A percentile compares a stretch with the other conserved stretches of the same genome.
phyloP scores from a whole-genome alignment of 2,329 filamentous ascomycete species.

The Davidsoniella neocaledoniae region DNA sequence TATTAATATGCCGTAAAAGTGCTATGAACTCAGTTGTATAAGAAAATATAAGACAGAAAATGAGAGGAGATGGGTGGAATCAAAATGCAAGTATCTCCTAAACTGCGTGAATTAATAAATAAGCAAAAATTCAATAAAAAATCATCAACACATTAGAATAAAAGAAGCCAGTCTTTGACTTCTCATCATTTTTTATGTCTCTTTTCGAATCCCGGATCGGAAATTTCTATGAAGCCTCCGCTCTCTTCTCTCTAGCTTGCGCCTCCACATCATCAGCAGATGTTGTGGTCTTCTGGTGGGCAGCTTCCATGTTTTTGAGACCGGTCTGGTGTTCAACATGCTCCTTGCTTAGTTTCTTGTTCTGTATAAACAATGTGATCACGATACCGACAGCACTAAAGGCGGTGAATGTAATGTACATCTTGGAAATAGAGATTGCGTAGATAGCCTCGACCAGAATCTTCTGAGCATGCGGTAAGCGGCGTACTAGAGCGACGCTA shows the following conservation, averaged over 20 bases:
- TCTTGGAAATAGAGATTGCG: conserved; percentile 32
- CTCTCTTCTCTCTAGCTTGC: neutral
- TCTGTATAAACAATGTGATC: conserved; percentile 30
- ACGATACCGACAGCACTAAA: conserved; percentile 31
- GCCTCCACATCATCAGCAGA: neutral
- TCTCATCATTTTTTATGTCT: neutral
- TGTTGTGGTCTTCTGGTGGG: neutral
- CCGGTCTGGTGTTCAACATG: conserved; percentile 44
- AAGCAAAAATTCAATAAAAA: no score
- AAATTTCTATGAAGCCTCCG: neutral
- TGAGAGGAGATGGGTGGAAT: no score
- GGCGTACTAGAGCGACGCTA: conserved; percentile 39
- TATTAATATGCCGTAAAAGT: no score
- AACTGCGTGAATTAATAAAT: no score
- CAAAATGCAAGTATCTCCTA: no score
- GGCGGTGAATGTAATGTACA: conserved; percentile 41
- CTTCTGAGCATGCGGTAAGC: conserved; percentile 29
- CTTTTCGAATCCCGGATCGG: neutral
- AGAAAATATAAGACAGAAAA: no score
- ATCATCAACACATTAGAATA: neutral
- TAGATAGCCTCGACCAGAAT: conserved; percentile 29
- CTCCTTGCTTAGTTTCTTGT: conserved; percentile 34
- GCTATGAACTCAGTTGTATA: no score
- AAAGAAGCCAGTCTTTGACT: neutral
- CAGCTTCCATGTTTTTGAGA: conserved; percentile 23